These are phyloP conservation scores for Collybia sp. DNA, from an alignment of 768 basidiomycete species.

Conservation along the genomic window DNA sequence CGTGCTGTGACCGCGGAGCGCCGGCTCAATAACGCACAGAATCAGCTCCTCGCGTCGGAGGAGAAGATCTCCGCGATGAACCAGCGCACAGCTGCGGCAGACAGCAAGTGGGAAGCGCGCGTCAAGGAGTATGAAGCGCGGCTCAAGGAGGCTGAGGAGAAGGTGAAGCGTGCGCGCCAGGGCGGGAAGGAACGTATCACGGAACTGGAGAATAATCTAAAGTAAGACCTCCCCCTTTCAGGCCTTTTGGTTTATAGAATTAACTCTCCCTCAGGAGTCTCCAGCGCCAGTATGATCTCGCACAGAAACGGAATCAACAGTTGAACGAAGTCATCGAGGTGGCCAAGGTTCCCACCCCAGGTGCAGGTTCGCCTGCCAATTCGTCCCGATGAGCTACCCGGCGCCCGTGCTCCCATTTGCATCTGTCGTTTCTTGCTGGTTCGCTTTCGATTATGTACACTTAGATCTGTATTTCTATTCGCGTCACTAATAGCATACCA, in stretches of 20 bases:
- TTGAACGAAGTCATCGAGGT: conserved; percentile 48
- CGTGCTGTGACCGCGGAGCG: conserved; percentile 85
- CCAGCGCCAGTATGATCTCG: conserved; percentile 72
- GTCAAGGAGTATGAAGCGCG: conserved; percentile 88
- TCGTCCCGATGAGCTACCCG: background rate
- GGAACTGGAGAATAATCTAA: conserved; percentile 69
- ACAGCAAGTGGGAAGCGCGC: conserved; percentile 91
- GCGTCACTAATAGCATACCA: too few species aligned
- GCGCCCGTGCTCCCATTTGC: background rate
- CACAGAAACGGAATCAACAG: conserved; percentile 68
- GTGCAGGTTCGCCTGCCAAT: conserved; percentile 13
- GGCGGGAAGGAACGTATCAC: conserved; percentile 83
- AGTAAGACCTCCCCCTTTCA: conserved; percentile 31
- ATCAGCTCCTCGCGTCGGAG: conserved; percentile 80
- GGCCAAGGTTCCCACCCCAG: conserved; percentile 21
- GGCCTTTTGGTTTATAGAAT: conserved; percentile 4
- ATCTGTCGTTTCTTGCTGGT: background rate
- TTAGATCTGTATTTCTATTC: background rate
- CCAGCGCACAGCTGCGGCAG: conserved; percentile 65
- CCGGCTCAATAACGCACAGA: conserved; percentile 78
- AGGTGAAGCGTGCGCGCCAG: conserved; percentile 89
- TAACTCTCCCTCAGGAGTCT: conserved; percentile 37
- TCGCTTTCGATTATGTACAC: background rate
- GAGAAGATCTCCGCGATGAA: conserved; percentile 77
- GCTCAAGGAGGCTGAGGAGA: conserved; percentile 82